Evolutionary conservation across 345 rosid species (phyloP), one percentile per base, ranked within the genome.

Genomic region (Corchorus olitorius): DNA sequence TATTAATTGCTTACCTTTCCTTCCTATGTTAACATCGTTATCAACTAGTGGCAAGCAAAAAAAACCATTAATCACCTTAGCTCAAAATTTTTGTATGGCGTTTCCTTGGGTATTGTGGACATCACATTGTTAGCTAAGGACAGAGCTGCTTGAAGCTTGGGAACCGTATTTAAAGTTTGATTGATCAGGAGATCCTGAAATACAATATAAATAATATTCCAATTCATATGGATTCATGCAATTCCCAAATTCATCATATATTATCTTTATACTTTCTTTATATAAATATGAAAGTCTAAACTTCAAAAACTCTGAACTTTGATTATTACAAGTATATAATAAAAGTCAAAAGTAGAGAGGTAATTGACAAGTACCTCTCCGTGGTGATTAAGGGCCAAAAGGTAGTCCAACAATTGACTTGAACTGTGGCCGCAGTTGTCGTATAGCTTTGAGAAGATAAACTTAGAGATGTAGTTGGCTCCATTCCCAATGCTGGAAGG

Each of bases 401-500:
- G 76, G 81, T 89, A 92, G 78, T 92, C 87, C 60, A 96, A 75
- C 48, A 96, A 76, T 45, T 85, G 87, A 72, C 80, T 84, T 11
- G 85, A 79, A 35, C 58, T 68, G 9, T 82, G 64, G 3, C 79
- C 70, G 77, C 79, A 73, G 77, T 84, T 76, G 48, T 83, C 86
- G 54, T 72, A 78, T 49, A 93, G 83, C 85, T 85, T 89, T 19
- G 90, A 76, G 76, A 93, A 87, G 63, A 89, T 73, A 53, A 90
- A 87, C 85, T 88, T 96, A 8, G 97, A 86, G 76, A 90, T 83
- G 86, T 85, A 89, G 62, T 79, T 83, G 43, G 81, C 76, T 68
- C 99, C 99, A 27, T 92, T 91, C 49, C 98, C 99, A 60, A 93
- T 87, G 1, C 95, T 92, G 74, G 95, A 86, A 77, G 98, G 81